Evolutionary conservation across 768 basidiomycete genomes (phyloP).

Genomic region (Kwoniella mangroviensis): DNA sequence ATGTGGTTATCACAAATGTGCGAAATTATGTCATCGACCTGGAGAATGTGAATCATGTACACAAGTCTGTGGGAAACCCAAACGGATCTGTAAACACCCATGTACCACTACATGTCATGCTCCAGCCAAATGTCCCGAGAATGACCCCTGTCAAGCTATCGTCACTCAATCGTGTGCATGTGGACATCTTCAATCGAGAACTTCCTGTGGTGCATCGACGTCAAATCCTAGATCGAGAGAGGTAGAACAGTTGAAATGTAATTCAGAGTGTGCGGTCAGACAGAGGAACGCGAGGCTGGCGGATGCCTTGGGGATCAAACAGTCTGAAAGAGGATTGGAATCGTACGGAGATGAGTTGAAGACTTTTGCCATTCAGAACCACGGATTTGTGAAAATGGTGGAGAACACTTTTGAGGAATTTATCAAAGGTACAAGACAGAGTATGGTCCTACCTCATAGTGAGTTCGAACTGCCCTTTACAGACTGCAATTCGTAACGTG

Average conservation of each 20-base stretch:
- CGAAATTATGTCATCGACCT: conserved; percentile 73
- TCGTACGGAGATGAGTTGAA: conserved; percentile 69
- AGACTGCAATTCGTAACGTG: no score
- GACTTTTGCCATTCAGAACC: conserved; percentile 66
- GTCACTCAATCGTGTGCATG: conserved; percentile 79
- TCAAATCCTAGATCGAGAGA: conserved; percentile 62
- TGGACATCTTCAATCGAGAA: conserved; percentile 74
- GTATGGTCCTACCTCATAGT: conserved; percentile 42
- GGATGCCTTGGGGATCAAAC: conserved; percentile 84
- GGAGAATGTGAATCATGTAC: conserved; percentile 79
- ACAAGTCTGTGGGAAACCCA: conserved; percentile 79
- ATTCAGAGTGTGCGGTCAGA: conserved; percentile 78
- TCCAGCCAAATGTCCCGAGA: conserved; percentile 80
- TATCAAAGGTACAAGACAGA: conserved; percentile 47
- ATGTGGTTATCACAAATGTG: conserved; percentile 91
- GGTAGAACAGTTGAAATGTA: conserved; percentile 69
- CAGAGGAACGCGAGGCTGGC: conserved; percentile 87
- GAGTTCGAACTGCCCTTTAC: neutral
- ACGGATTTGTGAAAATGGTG: conserved; percentile 71
- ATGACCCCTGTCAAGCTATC: conserved; percentile 70
- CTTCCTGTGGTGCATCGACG: conserved; percentile 70
- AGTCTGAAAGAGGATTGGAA: conserved; percentile 56
- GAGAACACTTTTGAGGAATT: conserved; percentile 84
- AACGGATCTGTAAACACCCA: conserved; percentile 80
- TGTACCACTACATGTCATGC: conserved; percentile 84